A percentile compares a stretch with the other conserved stretches of the same genome.
Evolutionary conservation across 768 basidiomycete genomes (phyloP).

Genomic region (Coprinopsis marcescibilis): DNA sequence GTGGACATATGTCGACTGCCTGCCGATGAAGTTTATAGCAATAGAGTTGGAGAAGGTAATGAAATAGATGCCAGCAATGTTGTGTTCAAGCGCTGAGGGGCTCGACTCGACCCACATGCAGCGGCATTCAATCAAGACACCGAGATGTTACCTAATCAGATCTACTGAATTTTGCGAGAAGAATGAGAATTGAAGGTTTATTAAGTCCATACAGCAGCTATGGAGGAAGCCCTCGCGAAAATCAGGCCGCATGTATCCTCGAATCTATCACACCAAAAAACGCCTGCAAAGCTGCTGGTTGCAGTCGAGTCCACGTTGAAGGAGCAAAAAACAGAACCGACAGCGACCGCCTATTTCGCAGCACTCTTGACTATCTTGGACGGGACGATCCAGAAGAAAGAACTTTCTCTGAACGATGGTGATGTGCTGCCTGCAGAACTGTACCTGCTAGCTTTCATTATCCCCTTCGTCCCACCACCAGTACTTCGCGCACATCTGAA

Average conservation of each 20-base stretch:
- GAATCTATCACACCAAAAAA: constrained; percentile 78
- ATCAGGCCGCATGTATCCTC: constrained; percentile 84
- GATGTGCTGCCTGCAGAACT: constrained; percentile 79
- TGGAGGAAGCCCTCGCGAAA: constrained; percentile 73
- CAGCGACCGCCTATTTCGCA: constrained; percentile 94
- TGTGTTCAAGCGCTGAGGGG: no score
- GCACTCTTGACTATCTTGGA: constrained; percentile 81
- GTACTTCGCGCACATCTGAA: constrained; percentile 74
- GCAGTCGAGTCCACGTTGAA: constrained; percentile 79
- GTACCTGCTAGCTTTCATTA: constrained; percentile 75
- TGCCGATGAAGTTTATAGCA: no score
- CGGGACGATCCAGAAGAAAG: constrained; percentile 62
- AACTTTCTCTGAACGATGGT: constrained; percentile 48
- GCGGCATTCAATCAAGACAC: not conserved
- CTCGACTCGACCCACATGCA: no score
- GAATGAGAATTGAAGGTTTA: not conserved
- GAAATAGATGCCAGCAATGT: no score
- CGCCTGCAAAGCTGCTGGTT: constrained; percentile 77
- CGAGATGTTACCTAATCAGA: constrained; percentile 2
- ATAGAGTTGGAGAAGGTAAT: no score
- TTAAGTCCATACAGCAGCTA: constrained; percentile 19
- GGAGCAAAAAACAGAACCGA: constrained; percentile 60
- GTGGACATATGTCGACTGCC: no score
- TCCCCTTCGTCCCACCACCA: constrained; percentile 72
- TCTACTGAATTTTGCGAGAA: constrained; percentile 4